Conservation (phyloP, 345 rosid genomes). For the Murraya koenigii region DNA sequence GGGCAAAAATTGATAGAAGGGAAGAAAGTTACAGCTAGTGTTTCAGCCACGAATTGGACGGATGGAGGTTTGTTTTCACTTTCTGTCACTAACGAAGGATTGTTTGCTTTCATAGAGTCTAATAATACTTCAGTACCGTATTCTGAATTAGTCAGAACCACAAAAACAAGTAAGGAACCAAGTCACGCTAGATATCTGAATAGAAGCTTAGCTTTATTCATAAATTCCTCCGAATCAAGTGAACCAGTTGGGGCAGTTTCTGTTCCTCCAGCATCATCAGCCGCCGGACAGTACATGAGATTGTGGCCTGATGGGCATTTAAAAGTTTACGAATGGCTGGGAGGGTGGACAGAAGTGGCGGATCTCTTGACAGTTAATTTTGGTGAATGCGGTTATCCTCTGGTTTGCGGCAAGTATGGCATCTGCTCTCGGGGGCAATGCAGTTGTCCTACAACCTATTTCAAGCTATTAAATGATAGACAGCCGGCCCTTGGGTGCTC, state of each 20-base stretch:
- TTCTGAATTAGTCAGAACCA: not conserved
- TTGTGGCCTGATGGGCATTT: constrained; percentile 31
- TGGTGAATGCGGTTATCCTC: constrained; percentile 26
- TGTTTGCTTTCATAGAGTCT: constrained; percentile 21
- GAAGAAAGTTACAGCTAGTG: not conserved
- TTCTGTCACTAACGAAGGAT: constrained; percentile 11
- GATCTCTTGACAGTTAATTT: constrained; percentile 15
- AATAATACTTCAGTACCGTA: constrained; percentile 13
- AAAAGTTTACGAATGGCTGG: constrained; percentile 18
- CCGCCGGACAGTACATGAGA: constrained; percentile 8
- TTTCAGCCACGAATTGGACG: not conserved
- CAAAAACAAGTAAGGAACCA: not conserved
- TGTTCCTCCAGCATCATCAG: not conserved
- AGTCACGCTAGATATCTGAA: constrained; percentile 7
- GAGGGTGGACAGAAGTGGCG: constrained; percentile 7
- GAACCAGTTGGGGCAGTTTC: not conserved
- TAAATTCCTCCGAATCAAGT: not conserved
- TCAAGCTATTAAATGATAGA: constrained; percentile 5
- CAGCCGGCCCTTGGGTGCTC: constrained; percentile 31
- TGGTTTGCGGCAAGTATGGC: constrained; percentile 34
- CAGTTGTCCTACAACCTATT: constrained; percentile 26
- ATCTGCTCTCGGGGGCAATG: constrained; percentile 27
- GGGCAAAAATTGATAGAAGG: constrained; percentile 7
- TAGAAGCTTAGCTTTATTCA: constrained; percentile 12
- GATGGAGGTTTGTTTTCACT: constrained; percentile 19